phyloP scores from a whole-genome alignment of 306 rosid genomes.

The Malus sieversii region DNA sequence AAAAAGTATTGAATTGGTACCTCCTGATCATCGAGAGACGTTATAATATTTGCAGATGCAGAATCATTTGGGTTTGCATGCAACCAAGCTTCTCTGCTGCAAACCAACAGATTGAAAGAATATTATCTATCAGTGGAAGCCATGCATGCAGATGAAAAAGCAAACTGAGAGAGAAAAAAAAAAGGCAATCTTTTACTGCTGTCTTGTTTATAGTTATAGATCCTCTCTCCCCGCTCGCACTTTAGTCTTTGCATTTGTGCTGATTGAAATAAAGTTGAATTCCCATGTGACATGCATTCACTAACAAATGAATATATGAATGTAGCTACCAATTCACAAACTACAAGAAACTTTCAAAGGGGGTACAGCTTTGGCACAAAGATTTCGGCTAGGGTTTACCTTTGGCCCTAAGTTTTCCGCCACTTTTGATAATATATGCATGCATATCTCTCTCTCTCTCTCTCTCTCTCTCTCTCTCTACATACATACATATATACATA shows the following conservation, averaged over 20 bases:
- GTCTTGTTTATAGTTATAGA: conserved; percentile 26
- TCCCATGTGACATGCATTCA: conserved; percentile 33
- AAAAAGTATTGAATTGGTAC: conserved; percentile 23
- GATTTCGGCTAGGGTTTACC: conserved; percentile 49
- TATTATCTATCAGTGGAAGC: conserved; percentile 45
- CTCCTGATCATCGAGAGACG: conserved; percentile 60
- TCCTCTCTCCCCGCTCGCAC: background rate
- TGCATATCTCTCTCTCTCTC: too few relatives aligned
- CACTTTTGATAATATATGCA: conserved; percentile 17
- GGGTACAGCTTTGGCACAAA: conserved; percentile 45
- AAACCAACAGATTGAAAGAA: conserved; percentile 38
- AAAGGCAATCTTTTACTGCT: conserved; percentile 46
- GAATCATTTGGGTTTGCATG: conserved; percentile 67
- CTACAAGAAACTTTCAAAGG: conserved; percentile 47
- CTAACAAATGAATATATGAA: background rate
- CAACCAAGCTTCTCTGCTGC: conserved; percentile 89
- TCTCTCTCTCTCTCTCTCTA: too few relatives aligned
- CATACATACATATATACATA: background rate
- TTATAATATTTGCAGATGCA: conserved; percentile 33
- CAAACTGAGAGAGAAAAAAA: conserved; percentile 23
- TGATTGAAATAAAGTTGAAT: conserved; percentile 40
- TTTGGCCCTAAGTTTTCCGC: conserved; percentile 60
- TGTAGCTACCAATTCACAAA: conserved; percentile 8
- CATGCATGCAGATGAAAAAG: conserved; percentile 34
- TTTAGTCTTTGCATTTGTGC: conserved; percentile 19